Evolutionary conservation across 2,329 filamentous ascomycete genomes (phyloP), one percentile per base, ranked within the genome.

Genomic region (Pseudofabraea citricarpa): DNA sequence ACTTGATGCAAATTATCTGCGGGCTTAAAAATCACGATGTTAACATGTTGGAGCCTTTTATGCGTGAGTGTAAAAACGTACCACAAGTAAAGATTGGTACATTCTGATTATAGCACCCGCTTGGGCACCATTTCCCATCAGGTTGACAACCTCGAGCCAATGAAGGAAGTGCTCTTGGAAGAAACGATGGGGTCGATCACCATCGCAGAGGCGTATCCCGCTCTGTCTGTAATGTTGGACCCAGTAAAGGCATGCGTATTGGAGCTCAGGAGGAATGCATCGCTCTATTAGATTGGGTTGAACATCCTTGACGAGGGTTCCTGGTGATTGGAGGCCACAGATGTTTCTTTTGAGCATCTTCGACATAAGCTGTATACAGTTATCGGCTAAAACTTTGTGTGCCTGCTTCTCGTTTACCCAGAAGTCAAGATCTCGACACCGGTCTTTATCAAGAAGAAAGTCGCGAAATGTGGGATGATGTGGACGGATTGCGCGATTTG

Each of bases 171-270:
- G 58, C 23, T 45, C 36, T 43, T 56, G 42, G 4, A 66, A 51
- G 45, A 66, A 66, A 8, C 43, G n/a, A 42, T 64, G 53, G 9
- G 50, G 53, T 33, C 43, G 5, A 18, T 58, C 56, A 38, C 45
- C 41, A 42, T 59, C 55, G 45, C 46, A 49, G 46, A 57, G 57
- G 48, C 55, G 56, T 38, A 47, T 42, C 32, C 46, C 44, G 49
- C 55, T 54, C 32, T 55, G 39, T 45, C 48, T 43, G 0, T 43
- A 24, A 53, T 69, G 63, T 15, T 63, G 51, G 27, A 60, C 38
- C 64, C 63, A 69, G 41, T 64, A 59, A 2, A 58, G 22, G 43
- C 60, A 66, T 6, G 56, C 50, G 43, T 70, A 69, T 5, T 50
- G 37, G 19, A 59, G 9, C 10, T 54, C 49, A 5, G 39, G 13